A percentile compares a stretch with the other conserved stretches of the same genome.
These are phyloP conservation scores for Punctularia strigosozonata DNA, from an alignment of 768 basidiomycete species.

Conservation along the genomic window DNA sequence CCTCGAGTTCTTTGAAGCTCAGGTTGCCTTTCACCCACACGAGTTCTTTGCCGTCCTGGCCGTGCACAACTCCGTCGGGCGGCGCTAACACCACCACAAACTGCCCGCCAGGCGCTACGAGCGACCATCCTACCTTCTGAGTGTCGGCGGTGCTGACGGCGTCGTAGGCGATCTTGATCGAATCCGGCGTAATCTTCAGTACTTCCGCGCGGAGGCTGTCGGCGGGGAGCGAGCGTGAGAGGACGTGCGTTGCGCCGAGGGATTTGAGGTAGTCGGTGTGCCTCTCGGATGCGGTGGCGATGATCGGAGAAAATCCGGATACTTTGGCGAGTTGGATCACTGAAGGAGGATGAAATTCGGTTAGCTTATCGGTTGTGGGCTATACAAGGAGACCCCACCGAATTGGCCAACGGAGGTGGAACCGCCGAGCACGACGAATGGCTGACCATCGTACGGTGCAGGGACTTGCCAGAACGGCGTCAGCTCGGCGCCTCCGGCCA, in stretches of 20 bases:
- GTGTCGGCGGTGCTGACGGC: conserved; percentile 12
- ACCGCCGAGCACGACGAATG: conserved; percentile 16
- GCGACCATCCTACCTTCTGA: conserved; percentile 10
- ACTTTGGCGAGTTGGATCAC: conserved; percentile 17
- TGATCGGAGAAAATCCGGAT: conserved; percentile 20
- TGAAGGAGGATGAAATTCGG: no score
- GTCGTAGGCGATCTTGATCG: conserved; percentile 13
- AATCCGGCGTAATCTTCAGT: conserved; percentile 5
- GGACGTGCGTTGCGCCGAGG: conserved; percentile 19
- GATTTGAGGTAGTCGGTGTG: conserved; percentile 13
- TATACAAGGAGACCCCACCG: conserved; percentile 10
- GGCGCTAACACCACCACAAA: conserved; percentile 6
- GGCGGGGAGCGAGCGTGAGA: conserved; percentile 11
- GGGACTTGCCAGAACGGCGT: conserved; percentile 12
- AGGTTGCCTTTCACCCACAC: conserved; percentile 4
- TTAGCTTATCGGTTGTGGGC: no score
- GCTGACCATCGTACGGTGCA: conserved; percentile 12
- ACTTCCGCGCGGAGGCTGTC: conserved; percentile 3
- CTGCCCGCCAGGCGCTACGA: conserved; percentile 13
- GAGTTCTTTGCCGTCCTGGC: conserved; percentile 6
- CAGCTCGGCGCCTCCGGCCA: background rate
- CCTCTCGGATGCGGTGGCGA: conserved; percentile 16
- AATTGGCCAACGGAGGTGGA: conserved; percentile 16
- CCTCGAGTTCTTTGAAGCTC: conserved; percentile 1
- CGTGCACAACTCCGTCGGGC: background rate